A percentile compares a stretch with the other conserved stretches of the same genome.
Evolutionary conservation across 2,329 filamentous ascomycete species (phyloP).

Genomic region (Rhytidhysteron rufulum): DNA sequence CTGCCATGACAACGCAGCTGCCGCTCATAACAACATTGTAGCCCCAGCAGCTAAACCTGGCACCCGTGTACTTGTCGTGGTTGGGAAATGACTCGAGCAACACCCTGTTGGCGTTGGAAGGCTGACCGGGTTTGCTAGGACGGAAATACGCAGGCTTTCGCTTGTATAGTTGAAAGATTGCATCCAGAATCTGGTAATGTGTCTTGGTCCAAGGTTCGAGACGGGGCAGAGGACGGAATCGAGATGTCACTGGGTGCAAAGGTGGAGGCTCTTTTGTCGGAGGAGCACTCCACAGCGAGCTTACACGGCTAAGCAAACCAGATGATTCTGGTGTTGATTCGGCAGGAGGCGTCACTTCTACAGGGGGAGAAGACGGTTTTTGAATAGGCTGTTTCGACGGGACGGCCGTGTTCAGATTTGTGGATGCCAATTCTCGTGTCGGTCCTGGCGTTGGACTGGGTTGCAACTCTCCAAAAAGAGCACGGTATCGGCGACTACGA

Average conservation of each 20-base stretch:
- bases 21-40: conserved; percentile 30
- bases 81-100: conserved; percentile 24
- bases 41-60: conserved; percentile 29
- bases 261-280: conserved; percentile 8
- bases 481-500: conserved; percentile 13
- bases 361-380: conserved; percentile 1
- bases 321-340: conserved; percentile 9
- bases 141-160: conserved; percentile 29
- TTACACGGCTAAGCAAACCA: conserved; percentile 18
- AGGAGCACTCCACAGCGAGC: conserved; percentile 12
- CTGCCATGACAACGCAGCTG: conserved; percentile 28
- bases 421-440: not conserved
- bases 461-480: conserved; percentile 8
- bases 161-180: conserved; percentile 29
- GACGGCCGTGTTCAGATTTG: conserved; percentile 6
- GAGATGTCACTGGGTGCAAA: conserved; percentile 22
- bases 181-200: conserved; percentile 36
- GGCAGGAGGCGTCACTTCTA: conserved; percentile 1
- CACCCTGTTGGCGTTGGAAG: conserved; percentile 22
- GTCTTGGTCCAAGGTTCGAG: conserved; percentile 38
- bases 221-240: conserved; percentile 26
- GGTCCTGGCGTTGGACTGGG: not conserved
- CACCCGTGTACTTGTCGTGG: conserved; percentile 19
- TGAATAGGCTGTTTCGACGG: conserved; percentile 1
- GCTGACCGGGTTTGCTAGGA: conserved; percentile 11